phyloP scores from a whole-genome alignment of 305 asterid species.

The Ilex paraguariensis region DNA sequence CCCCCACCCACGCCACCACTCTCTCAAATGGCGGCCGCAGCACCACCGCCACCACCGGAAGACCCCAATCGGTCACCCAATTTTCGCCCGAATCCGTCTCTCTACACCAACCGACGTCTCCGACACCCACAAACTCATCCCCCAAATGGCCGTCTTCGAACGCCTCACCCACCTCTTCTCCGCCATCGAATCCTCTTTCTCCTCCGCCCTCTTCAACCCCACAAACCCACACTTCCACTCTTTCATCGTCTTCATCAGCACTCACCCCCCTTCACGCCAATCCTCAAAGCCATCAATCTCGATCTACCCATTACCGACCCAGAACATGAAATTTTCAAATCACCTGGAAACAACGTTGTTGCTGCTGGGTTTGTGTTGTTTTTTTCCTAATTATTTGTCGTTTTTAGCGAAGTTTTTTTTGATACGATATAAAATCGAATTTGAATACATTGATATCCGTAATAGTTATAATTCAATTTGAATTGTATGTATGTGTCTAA shows the following conservation, averaged over 20 bases:
- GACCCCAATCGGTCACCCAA: constrained; percentile 39
- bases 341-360: too few species aligned
- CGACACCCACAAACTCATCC: constrained; percentile 73
- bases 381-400: too few species aligned
- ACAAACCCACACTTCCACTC: constrained; percentile 65
- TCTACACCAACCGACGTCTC: constrained; percentile 62
- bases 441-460: too few species aligned
- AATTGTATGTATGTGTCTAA: too few species aligned
- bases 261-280: constrained; percentile 47
- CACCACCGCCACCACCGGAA: constrained; percentile 28
- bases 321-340: too few species aligned
- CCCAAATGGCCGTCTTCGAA: constrained; percentile 85
- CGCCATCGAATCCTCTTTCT: constrained; percentile 63
- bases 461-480: too few species aligned
- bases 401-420: too few species aligned
- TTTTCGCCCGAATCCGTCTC: constrained; percentile 76
- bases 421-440: too few species aligned
- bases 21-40: constrained; percentile 21
- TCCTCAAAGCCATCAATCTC: constrained; percentile 38
- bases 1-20: neutral
- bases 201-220: constrained; percentile 72
- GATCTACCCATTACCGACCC: constrained; percentile 38
- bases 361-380: too few species aligned
- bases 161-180: constrained; percentile 55
- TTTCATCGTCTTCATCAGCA: constrained; percentile 54